These are phyloP conservation scores for Chaetomium tenue DNA, from an alignment of 495 filamentous ascomycete species.

Conservation along the genomic window DNA sequence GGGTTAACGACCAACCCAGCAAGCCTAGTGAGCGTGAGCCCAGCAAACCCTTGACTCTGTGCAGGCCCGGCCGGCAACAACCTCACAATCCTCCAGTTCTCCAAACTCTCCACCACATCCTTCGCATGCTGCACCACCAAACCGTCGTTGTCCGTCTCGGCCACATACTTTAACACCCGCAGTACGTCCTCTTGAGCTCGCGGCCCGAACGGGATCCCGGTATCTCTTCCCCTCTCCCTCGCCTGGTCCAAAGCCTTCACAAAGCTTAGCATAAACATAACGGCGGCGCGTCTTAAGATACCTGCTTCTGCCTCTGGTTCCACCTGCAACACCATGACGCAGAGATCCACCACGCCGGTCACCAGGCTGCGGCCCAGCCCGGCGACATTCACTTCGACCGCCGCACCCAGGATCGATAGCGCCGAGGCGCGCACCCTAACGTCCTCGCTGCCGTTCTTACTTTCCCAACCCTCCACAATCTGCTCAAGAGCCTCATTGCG, in stretches of 20 bases:
- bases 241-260: conserved; percentile 62
- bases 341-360: conserved; percentile 62
- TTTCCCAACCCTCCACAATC: conserved; percentile 74
- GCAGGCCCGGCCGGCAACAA: conserved; percentile 37
- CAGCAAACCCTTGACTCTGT: conserved; percentile 16
- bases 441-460: conserved; percentile 68
- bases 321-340: conserved; percentile 62
- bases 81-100: conserved; percentile 63
- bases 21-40: conserved; percentile 35
- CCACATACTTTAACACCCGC: conserved; percentile 63
- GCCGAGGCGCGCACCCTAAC: conserved; percentile 75
- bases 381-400: conserved; percentile 63
- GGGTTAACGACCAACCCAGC: conserved; percentile 46
- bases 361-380: conserved; percentile 57
- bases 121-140: conserved; percentile 70
- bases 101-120: conserved; percentile 68
- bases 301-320: conserved; percentile 63
- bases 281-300: conserved; percentile 72
- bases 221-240: conserved; percentile 48
- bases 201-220: conserved; percentile 62
- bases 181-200: conserved; percentile 61
- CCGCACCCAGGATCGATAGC: conserved; percentile 65
- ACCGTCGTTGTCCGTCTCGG: conserved; percentile 66
- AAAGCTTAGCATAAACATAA: conserved; percentile 64
- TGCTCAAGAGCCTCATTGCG: conserved; percentile 56